These are phyloP conservation scores for Inonotus hispidus DNA, from an alignment of 1,284 basidiomycete species.

Conservation along the genomic window DNA sequence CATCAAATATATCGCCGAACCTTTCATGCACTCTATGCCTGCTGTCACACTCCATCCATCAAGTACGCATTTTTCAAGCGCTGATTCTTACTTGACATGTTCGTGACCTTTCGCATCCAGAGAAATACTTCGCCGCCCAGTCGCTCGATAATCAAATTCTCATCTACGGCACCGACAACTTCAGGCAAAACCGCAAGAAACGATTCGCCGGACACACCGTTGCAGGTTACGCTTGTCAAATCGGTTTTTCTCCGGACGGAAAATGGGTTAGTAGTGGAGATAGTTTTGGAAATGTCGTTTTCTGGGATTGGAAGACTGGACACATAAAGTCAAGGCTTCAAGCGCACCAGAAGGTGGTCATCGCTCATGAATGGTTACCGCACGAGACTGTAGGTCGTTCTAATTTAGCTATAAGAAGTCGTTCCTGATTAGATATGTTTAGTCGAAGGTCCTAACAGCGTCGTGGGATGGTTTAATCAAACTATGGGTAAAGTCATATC, in stretches of 20 bases:
- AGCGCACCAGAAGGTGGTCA: conserved; percentile 92
- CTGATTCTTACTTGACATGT: neutral
- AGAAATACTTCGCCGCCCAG: conserved; percentile 96
- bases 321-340: conserved; percentile 86
- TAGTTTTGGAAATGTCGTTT: conserved; percentile 90
- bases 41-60: conserved; percentile 93
- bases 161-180: conserved; percentile 94
- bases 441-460: conserved; percentile 94
- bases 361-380: conserved; percentile 96
- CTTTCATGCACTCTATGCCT: conserved; percentile 99
- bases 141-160: conserved; percentile 98
- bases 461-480: conserved; percentile 98
- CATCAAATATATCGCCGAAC: conserved; percentile 99
- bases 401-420: conserved; percentile 14
- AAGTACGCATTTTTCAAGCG: conserved; percentile 50
- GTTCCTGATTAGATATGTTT: conserved; percentile 17
- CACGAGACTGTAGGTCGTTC: conserved; percentile 82
- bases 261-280: conserved; percentile 97
- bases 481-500: conserved; percentile 65
- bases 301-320: conserved; percentile 99
- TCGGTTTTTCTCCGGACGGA: conserved; percentile 96
- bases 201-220: conserved; percentile 95
- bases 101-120: conserved; percentile 34
- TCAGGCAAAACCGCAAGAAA: conserved; percentile 98
- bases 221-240: conserved; percentile 94